phyloP scores from a whole-genome alignment of 2,329 filamentous ascomycete species.

The Colletotrichum phormii region DNA sequence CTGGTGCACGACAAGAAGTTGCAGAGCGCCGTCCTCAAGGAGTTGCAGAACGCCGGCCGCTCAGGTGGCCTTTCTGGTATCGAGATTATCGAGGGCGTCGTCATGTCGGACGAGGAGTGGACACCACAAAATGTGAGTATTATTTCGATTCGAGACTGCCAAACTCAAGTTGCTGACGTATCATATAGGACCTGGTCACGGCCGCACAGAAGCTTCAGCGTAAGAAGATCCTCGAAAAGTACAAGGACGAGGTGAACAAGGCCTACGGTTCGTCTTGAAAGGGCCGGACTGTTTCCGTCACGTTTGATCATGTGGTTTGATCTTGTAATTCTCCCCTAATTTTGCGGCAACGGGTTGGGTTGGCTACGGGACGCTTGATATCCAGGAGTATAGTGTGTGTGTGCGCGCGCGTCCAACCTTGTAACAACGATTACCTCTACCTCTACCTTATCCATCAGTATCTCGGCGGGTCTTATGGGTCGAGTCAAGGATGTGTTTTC shows the following conservation, averaged over 20 bases:
- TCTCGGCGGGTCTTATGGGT: background rate
- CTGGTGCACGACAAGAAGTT: constrained; percentile 76
- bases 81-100: constrained; percentile 78
- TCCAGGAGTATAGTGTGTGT: constrained; percentile 33
- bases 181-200: constrained; percentile 69
- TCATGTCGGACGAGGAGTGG: constrained; percentile 80
- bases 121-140: constrained; percentile 78
- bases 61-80: constrained; percentile 73
- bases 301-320: constrained; percentile 3
- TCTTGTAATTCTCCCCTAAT: constrained; percentile 14
- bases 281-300: background rate
- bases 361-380: constrained; percentile 33
- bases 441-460: background rate
- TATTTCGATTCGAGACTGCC: background rate
- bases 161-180: constrained; percentile 41
- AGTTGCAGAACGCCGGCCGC: constrained; percentile 71
- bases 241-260: constrained; percentile 69
- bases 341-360: constrained; percentile 21
- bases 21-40: constrained; percentile 70
- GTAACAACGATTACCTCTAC: constrained; percentile 1
- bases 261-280: constrained; percentile 61
- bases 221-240: constrained; percentile 73
- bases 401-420: constrained; percentile 13
- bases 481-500: background rate
- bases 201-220: constrained; percentile 80